phyloP scores from a whole-genome alignment of 2,329 filamentous ascomycete species.

The Arachnopeziza araneosa region DNA sequence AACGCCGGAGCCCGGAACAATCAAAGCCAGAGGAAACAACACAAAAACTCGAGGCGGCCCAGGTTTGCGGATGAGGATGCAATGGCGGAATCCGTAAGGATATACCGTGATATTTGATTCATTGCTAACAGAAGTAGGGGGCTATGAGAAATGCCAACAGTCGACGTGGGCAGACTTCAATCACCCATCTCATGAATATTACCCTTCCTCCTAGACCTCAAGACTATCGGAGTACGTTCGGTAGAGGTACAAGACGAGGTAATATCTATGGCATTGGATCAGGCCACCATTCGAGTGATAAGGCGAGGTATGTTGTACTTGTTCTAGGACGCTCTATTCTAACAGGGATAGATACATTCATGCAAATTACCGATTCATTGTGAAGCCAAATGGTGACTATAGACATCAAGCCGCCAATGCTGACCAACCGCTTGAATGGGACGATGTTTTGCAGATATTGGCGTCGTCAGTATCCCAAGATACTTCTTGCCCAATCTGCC shows the following conservation, averaged over 20 bases:
- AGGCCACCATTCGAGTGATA: slow-evolving; percentile 85
- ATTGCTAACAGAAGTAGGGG: slow-evolving; percentile 16
- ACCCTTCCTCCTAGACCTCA: slow-evolving; percentile 70
- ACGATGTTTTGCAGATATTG: slow-evolving; percentile 82
- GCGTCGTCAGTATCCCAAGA: slow-evolving; percentile 85
- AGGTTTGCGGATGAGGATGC: slow-evolving; percentile 75
- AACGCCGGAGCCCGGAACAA: slow-evolving; percentile 59
- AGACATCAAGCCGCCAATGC: slow-evolving; percentile 75
- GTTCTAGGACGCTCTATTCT: slow-evolving; percentile 5
- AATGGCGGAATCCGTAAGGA: slow-evolving; percentile 69
- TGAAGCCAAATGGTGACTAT: slow-evolving; percentile 77
- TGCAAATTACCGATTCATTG: slow-evolving; percentile 95
- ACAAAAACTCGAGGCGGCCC: slow-evolving; percentile 75
- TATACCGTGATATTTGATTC: not conserved
- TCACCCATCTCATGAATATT: slow-evolving; percentile 95
- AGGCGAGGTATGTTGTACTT: slow-evolving; percentile 60
- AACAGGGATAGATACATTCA: slow-evolving; percentile 66
- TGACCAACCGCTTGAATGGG: slow-evolving; percentile 87
- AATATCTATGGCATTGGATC: slow-evolving; percentile 81
- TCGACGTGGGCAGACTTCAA: slow-evolving; percentile 90
- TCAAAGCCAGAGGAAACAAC: slow-evolving; percentile 73
- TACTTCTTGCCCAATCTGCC: slow-evolving; percentile 87
- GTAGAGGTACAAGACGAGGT: slow-evolving; percentile 53
- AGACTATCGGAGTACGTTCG: slow-evolving; percentile 43
- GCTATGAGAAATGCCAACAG: slow-evolving; percentile 59